phyloP scores from a whole-genome alignment of 202 grass and related monocot genomes.

The Elaeis oleifera region DNA sequence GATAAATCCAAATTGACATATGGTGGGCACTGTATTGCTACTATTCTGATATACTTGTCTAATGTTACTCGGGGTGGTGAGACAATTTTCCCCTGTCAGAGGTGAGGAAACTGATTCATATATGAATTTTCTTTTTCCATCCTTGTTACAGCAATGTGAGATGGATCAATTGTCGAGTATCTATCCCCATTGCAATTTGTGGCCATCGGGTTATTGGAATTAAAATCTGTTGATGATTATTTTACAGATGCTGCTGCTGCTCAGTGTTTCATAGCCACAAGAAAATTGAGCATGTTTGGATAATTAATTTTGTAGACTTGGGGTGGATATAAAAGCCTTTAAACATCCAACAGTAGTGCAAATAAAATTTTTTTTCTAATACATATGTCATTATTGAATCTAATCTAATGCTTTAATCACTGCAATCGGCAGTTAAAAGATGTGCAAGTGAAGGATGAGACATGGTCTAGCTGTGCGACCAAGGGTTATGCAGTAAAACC shows the following conservation, averaged over 20 bases:
- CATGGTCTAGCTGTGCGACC: conserved; percentile 33
- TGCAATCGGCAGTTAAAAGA: conserved; percentile 39
- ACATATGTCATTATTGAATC: too few relatives aligned
- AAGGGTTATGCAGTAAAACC: conserved; percentile 49
- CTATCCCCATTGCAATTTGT: too few relatives aligned
- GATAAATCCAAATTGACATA: conserved; percentile 29
- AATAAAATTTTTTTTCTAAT: too few relatives aligned
- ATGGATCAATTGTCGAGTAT: too few relatives aligned
- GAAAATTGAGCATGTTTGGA: too few relatives aligned
- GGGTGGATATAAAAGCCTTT: neutral
- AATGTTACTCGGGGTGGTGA: conserved; percentile 55
- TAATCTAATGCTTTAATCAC: neutral
- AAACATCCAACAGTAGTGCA: neutral
- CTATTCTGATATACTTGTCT: conserved; percentile 68
- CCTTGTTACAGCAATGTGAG: too few relatives aligned
- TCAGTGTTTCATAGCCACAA: too few relatives aligned
- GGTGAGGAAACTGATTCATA: conserved; percentile 31
- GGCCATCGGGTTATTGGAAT: too few relatives aligned
- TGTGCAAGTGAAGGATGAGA: conserved; percentile 30
- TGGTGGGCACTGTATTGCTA: conserved; percentile 33
- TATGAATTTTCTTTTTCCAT: too few relatives aligned
- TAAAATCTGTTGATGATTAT: too few relatives aligned
- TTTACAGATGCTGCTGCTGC: too few relatives aligned
- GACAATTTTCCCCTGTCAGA: conserved; percentile 58
- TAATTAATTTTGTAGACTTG: neutral